Evolutionary conservation across 2,329 filamentous ascomycete species (phyloP), one percentile per base, ranked within the genome.

Genomic region (Harringtonia lauricola): DNA sequence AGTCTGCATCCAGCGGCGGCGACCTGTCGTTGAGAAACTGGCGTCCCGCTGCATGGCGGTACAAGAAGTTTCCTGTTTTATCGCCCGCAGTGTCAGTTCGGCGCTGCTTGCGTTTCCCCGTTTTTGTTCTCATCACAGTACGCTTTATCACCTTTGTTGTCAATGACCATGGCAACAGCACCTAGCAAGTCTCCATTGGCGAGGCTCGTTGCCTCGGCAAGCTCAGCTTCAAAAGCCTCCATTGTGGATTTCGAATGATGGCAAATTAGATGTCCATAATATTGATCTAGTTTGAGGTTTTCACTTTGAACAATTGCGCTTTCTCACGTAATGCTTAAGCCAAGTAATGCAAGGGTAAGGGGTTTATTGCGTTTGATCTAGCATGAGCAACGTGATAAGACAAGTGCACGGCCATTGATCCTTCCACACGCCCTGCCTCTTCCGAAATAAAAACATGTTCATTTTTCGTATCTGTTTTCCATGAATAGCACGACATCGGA

Each of bases 21-120:
- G 40, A 42, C 28, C 24, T 33, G 28, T 17, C 29, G 28, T 43
- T 26, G 17, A 43, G 42, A 31, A 31, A 34, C 33, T 43, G 42
- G 36, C 42, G 35, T 31, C 42, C 42, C 30, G 34, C 42, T 18
- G 28, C 42, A 26, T 43, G 35, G 15, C 35, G 26, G 21, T 43
- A 43, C 19, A 43, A 26, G 26, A 39, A 19, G 8, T 43, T 31
- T 22, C 42, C 42, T 43, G 26, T 22, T 26, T 19, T 8, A 5
- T 35, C 3, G 15, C 33, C 12, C 33, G 15, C 18, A n/a, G 33
- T 29, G 28, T 29, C 28, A 29, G 36, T 22, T 38, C 8, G 13
- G 21, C 36, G 12, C 8, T 9, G 8, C 21, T 26, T 22, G 8
- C 17, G 8, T 9, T n/a, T 35, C 17, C 17, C 17, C 17, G 14